A percentile compares a stretch with the other conserved stretches of the same genome.
Conservation (phyloP, 2,329 filamentous ascomycete genomes). For the Claviceps africana region DNA sequence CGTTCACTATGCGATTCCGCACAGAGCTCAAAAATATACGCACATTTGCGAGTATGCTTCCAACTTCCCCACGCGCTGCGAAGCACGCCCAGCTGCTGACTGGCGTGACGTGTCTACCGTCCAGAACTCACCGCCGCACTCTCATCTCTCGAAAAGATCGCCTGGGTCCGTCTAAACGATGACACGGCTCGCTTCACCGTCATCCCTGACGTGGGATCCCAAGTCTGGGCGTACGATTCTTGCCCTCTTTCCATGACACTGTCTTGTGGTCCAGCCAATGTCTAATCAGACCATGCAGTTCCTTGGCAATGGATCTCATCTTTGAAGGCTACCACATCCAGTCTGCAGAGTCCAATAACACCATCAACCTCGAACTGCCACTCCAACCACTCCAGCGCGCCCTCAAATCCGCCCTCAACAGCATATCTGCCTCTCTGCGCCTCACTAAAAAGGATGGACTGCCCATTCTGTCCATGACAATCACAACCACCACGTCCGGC, state of each 20-base stretch:
- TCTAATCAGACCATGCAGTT: slow-evolving; percentile 22
- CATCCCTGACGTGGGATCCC: slow-evolving; percentile 84
- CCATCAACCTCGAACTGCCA: slow-evolving; percentile 92
- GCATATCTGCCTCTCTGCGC: slow-evolving; percentile 68
- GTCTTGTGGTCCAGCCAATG: background rate
- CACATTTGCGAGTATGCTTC: slow-evolving; percentile 45
- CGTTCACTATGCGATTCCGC: slow-evolving; percentile 46
- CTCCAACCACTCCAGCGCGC: slow-evolving; percentile 78
- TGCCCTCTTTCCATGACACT: slow-evolving; percentile 12
- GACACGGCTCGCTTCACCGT: slow-evolving; percentile 86
- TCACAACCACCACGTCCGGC: slow-evolving; percentile 56
- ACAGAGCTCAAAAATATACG: slow-evolving; percentile 52
- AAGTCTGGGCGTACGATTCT: slow-evolving; percentile 77
- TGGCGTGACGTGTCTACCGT: background rate
- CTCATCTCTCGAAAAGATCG: slow-evolving; percentile 62
- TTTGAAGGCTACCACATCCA: slow-evolving; percentile 78
- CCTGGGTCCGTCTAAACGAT: slow-evolving; percentile 81
- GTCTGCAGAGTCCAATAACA: slow-evolving; percentile 67
- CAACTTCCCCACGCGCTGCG: background rate
- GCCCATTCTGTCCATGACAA: slow-evolving; percentile 78
- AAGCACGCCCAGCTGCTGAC: background rate
- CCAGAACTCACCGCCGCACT: slow-evolving; percentile 51
- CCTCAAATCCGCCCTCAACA: slow-evolving; percentile 75
- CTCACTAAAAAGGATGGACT: slow-evolving; percentile 86
- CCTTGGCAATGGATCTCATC: slow-evolving; percentile 61